Percentiles rank a stretch among this genome's conserved stretches.
Conservation (phyloP, 371 early-diverging fungal genomes). For the Mucor mucedo region DNA sequence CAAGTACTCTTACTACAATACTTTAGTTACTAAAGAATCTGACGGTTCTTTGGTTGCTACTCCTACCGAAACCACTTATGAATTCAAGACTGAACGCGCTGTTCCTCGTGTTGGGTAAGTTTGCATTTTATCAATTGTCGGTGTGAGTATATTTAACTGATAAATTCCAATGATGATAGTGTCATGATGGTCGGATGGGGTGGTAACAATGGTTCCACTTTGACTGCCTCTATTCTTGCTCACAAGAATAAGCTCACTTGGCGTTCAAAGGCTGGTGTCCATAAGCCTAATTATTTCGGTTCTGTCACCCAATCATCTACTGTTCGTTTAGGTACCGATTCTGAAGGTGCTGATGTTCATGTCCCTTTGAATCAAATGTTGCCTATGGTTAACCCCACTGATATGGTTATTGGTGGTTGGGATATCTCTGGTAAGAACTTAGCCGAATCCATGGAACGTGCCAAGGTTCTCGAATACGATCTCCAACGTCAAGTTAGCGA, state of each 20-base stretch:
- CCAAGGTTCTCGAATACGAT: conserved; percentile 93
- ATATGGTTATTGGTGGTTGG: conserved; percentile 96
- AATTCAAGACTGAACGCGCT: conserved; percentile 84
- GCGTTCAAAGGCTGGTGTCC: conserved; percentile 92
- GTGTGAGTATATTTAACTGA: not conserved
- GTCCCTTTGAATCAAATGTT: conserved; percentile 90
- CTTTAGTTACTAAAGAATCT: conserved; percentile 73
- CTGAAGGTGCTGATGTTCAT: conserved; percentile 82
- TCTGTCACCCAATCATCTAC: conserved; percentile 96
- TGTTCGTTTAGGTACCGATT: conserved; percentile 87
- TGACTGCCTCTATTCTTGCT: conserved; percentile 94
- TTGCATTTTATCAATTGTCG: not conserved
- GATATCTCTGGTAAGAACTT: conserved; percentile 89
- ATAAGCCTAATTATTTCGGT: conserved; percentile 94
- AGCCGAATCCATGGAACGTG: conserved; percentile 91
- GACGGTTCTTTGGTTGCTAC: conserved; percentile 75
- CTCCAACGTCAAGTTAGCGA: conserved; percentile 90
- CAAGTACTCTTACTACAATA: conserved; percentile 88
- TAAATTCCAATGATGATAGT: conserved; percentile 42
- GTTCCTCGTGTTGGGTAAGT: conserved; percentile 85
- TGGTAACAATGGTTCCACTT: conserved; percentile 98
- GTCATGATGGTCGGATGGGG: conserved; percentile 99
- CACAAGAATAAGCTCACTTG: conserved; percentile 86
- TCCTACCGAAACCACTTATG: conserved; percentile 86
- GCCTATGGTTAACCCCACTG: conserved; percentile 96